These are phyloP conservation scores for Gentiana straminea DNA, from an alignment of 257 asterid species.

Conservation along the genomic window DNA sequence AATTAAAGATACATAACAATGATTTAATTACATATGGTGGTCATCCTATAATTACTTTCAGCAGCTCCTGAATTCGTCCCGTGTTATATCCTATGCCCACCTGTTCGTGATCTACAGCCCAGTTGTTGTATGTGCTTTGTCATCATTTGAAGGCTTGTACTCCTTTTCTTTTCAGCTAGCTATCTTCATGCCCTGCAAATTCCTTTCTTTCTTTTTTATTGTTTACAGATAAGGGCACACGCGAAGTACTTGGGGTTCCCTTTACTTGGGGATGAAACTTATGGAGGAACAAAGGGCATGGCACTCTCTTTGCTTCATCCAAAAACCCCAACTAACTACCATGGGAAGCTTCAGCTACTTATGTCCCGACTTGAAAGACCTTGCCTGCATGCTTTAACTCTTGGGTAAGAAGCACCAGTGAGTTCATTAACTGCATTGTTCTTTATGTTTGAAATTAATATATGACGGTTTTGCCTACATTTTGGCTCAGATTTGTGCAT, in stretches of 20 bases:
- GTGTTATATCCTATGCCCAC: too few relatives aligned
- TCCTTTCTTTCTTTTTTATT: conserved; percentile 1
- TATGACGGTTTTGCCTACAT: not conserved
- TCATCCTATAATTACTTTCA: too few relatives aligned
- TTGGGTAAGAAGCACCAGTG: conserved; percentile 38
- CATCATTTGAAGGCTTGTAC: not conserved
- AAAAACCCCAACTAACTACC: conserved; percentile 33
- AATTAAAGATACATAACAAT: too few relatives aligned
- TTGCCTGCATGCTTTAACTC: conserved; percentile 79
- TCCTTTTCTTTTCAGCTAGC: not conserved
- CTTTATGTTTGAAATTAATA: not conserved
- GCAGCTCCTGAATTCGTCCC: too few relatives aligned
- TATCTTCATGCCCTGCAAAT: not conserved
- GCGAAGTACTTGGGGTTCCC: conserved; percentile 89
- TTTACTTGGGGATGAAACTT: conserved; percentile 87
- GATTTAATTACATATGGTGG: too few relatives aligned
- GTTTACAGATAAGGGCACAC: conserved; percentile 70
- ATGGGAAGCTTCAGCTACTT: conserved; percentile 33
- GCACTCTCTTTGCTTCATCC: conserved; percentile 71
- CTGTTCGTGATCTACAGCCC: too few relatives aligned
- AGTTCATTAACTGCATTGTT: not conserved
- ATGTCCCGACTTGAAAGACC: conserved; percentile 65
- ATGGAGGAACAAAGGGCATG: conserved; percentile 93
- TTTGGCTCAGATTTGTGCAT: conserved; percentile 50
- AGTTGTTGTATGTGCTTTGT: not conserved